Percentiles rank a stretch among this genome's conserved stretches.
Conservation (phyloP, 2,329 filamentous ascomycete species). For the Pseudopithomyces chartarum region DNA sequence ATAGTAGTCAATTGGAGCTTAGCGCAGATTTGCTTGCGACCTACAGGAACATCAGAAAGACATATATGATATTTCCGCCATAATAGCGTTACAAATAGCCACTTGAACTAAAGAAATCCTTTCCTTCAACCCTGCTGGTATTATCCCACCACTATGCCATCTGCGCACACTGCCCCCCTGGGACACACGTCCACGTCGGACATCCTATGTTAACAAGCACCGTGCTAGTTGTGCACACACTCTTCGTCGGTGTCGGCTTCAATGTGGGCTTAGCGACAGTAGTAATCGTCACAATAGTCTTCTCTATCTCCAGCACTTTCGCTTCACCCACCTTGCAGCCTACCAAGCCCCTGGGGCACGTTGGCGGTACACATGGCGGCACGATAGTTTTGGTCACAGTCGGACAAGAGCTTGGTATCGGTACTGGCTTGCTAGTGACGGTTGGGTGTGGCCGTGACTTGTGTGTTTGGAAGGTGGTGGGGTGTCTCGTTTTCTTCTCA, state of each 20-base stretch:
- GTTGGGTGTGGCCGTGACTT: background rate
- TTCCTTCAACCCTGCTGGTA: background rate
- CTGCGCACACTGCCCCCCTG: slow-evolving; percentile 2
- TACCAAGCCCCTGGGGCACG: slow-evolving; percentile 14
- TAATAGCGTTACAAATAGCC: too few species aligned
- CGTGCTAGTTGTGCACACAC: slow-evolving; percentile 13
- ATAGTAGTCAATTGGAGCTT: too few species aligned
- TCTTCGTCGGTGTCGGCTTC: slow-evolving; percentile 1
- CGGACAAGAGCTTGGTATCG: background rate
- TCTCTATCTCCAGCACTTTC: slow-evolving; percentile 16
- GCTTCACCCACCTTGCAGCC: slow-evolving; percentile 20
- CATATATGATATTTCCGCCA: too few species aligned
- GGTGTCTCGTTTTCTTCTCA: background rate
- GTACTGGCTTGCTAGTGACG: background rate
- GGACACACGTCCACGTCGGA: slow-evolving; percentile 32
- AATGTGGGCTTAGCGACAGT: slow-evolving; percentile 7
- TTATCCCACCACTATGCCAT: background rate
- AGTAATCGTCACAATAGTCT: slow-evolving; percentile 19
- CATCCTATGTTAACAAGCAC: slow-evolving; percentile 17
- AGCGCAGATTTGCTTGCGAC: too few species aligned
- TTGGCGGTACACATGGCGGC: slow-evolving; percentile 22
- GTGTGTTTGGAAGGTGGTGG: background rate
- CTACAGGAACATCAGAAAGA: too few species aligned
- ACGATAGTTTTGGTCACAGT: slow-evolving; percentile 17
- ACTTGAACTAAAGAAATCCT: too few species aligned